phyloP scores from a whole-genome alignment of 768 basidiomycete species.

The Gymnopilus dilepis region DNA sequence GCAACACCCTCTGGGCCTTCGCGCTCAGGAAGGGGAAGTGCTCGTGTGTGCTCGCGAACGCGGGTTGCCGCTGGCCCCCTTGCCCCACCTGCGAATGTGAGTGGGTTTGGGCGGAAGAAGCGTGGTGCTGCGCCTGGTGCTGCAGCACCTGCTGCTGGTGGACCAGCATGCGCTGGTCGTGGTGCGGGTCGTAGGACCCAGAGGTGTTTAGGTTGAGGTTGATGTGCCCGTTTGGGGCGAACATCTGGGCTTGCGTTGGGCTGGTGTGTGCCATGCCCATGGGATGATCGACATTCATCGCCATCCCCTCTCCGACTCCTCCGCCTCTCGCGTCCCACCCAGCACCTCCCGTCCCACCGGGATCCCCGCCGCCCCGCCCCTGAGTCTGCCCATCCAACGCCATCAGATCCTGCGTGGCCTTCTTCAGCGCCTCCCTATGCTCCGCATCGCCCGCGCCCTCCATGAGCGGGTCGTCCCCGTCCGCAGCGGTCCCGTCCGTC shows the following conservation, averaged over 20 bases:
- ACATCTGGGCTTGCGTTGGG: slow-evolving; percentile 12
- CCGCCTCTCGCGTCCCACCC: slow-evolving; percentile 38
- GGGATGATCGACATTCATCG: slow-evolving; percentile 25
- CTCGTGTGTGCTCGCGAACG: slow-evolving; percentile 24
- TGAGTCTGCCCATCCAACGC: slow-evolving; percentile 50
- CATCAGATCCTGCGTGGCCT: slow-evolving; percentile 87
- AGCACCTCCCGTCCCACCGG: slow-evolving; percentile 23
- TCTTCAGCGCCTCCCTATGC: slow-evolving; percentile 69
- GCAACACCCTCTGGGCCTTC: slow-evolving; percentile 24
- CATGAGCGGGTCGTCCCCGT: slow-evolving; percentile 50
- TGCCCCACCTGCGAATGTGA: slow-evolving; percentile 28
- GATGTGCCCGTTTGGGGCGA: slow-evolving; percentile 3
- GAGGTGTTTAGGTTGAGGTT: too few species aligned
- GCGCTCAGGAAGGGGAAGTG: slow-evolving; percentile 31
- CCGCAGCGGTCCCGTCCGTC: slow-evolving; percentile 39
- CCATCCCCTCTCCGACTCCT: slow-evolving; percentile 14
- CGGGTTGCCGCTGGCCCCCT: slow-evolving; percentile 20
- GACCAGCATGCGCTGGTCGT: slow-evolving; percentile 15
- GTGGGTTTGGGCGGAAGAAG: too few species aligned
- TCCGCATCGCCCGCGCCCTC: slow-evolving; percentile 43
- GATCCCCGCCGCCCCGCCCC: not conserved
- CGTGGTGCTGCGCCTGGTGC: slow-evolving; percentile 28
- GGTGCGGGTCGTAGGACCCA: slow-evolving; percentile 15
- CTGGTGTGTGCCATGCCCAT: too few species aligned
- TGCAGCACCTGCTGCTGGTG: slow-evolving; percentile 26